These are phyloP conservation scores for Colletotrichum gigasporum DNA, from an alignment of 2,329 filamentous ascomycete species.

Conservation along the genomic window DNA sequence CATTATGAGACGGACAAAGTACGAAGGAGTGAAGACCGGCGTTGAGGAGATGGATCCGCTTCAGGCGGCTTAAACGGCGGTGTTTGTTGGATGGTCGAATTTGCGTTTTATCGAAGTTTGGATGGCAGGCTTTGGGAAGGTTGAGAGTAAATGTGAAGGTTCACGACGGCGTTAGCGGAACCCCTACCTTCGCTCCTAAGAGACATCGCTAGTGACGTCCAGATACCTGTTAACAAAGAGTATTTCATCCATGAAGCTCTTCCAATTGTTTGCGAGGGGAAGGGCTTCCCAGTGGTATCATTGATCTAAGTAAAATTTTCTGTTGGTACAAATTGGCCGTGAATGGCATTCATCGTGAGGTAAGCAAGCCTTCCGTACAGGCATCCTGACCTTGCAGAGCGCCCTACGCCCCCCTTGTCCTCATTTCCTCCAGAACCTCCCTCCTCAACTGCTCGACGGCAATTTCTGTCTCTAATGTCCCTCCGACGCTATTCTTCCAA, in stretches of 20 bases:
- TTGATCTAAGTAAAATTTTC: not conserved
- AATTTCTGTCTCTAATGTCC: slow-evolving; percentile 86
- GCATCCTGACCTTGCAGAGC: not conserved
- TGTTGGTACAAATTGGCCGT: not conserved
- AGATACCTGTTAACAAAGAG: slow-evolving; percentile 41
- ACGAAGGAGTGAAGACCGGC: slow-evolving; percentile 67
- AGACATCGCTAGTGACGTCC: slow-evolving; percentile 45
- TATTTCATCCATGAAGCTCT: slow-evolving; percentile 3
- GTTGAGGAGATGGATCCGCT: slow-evolving; percentile 76
- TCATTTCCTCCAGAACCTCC: slow-evolving; percentile 73
- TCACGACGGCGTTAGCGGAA: slow-evolving; percentile 37
- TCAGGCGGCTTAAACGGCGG: slow-evolving; percentile 46
- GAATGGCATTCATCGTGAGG: not conserved
- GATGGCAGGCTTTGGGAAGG: slow-evolving; percentile 20
- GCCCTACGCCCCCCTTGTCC: slow-evolving; percentile 6
- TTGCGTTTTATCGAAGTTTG: slow-evolving; percentile 25
- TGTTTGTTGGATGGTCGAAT: not conserved
- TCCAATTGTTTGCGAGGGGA: not conserved
- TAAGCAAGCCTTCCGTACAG: not conserved
- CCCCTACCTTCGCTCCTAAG: slow-evolving; percentile 44
- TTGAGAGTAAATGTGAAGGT: slow-evolving; percentile 18
- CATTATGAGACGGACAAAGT: slow-evolving; percentile 86
- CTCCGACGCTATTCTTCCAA: slow-evolving; percentile 82
- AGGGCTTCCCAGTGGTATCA: slow-evolving; percentile 8
- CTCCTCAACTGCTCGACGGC: slow-evolving; percentile 78